These are phyloP conservation scores for Dictyostelium discoideum DNA, from an alignment of 78 protist genomes.

Conservation along the genomic window dicty_2.7 NC_007089.4:4323501-4324000, in stretches of 20 bases:
- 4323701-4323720: background rate
- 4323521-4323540: background rate
- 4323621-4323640: background rate
- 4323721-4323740: background rate
- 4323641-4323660: background rate
- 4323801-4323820: constrained; percentile 61
- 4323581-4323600: background rate
- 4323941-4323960: background rate
- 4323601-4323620: background rate
- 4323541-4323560: background rate
- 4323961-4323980: background rate
- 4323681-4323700: background rate
- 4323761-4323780: background rate
- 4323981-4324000: background rate
- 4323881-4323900: constrained; percentile 72
- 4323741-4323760: background rate
- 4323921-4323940: constrained; percentile 17
- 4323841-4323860: constrained; percentile 52
- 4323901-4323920: constrained; percentile 39
- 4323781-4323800: constrained; percentile 55
- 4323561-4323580: background rate
- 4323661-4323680: background rate
- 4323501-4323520: background rate
- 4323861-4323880: constrained; percentile 62
- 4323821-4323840: constrained; percentile 71